Percentiles rank a stretch among this genome's conserved stretches.
Conservation (phyloP, 495 filamentous ascomycete species). For the Penicillium soppii region DNA sequence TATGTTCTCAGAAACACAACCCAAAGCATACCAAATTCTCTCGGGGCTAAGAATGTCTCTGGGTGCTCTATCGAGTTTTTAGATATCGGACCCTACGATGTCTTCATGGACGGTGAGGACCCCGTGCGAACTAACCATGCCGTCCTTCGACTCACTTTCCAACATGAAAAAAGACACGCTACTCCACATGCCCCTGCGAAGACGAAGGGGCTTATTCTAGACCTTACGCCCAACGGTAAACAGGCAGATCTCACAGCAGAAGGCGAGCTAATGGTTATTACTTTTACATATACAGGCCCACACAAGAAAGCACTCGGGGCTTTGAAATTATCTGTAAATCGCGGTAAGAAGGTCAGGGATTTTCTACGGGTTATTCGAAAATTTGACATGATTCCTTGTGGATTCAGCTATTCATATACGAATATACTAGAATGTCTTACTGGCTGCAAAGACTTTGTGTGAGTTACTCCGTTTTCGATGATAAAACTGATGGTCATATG, state of each 20-base stretch:
- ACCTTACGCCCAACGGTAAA: background rate
- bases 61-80: background rate
- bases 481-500: too few relatives aligned
- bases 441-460: background rate
- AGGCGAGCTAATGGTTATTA: background rate
- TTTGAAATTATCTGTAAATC: background rate
- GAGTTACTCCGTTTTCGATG: background rate
- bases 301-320: background rate
- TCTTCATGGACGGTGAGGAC: background rate
- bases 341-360: background rate
- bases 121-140: background rate
- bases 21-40: background rate
- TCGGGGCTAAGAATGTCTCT: background rate
- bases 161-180: background rate
- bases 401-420: background rate
- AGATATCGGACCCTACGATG: background rate
- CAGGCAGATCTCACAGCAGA: background rate
- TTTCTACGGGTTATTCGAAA: background rate
- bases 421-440: too few relatives aligned
- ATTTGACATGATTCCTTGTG: background rate
- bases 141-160: background rate
- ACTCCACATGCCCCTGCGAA: background rate
- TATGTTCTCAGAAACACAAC: too few relatives aligned
- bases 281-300: background rate
- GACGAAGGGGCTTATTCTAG: background rate